Evolutionary conservation across 192 early-diverging fungal species (phyloP), one percentile per base, ranked within the genome.

Genomic region (Backusella parvicylindrica): DNA sequence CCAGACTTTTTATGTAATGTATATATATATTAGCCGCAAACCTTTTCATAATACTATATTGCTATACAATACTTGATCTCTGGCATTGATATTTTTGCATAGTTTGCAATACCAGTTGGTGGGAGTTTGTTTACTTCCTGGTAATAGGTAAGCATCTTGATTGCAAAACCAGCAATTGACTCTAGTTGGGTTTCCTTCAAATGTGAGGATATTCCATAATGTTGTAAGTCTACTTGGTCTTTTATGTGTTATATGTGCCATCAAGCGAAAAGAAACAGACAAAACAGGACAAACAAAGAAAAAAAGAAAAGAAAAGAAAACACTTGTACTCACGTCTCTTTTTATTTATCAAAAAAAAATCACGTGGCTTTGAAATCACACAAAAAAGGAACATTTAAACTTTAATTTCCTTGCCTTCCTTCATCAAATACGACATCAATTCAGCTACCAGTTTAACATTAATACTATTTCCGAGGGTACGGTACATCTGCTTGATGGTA

Each of bases 401-500:
- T 66, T 66, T 43, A 28, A 70, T 70, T 41, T 13, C 28, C 6
- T 38, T 76, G 6, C 68, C 73, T 64, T 82, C 77, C 30, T 80
- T 80, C 65, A 93, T 64, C 18, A 95, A 79, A 70, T 92, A 92
- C 74, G 84, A 82, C 77, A 97, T 90, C 71, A 99, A 77, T 68
- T 90, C 84, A 0, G 91, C 83, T 0, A 98, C 94, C 1, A 98
- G 90, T 56, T 84, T 88, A 50, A 95, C 92, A 72, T 93, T 99
- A 21, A 99, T 86, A 36, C 92, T 95, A 76, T 99, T 99, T 2
- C 97, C 97, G 12, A 99, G 80, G 36, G 96, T 85, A n/a, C 90
- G 82, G 74, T 95, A 98, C 56, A 85, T 79, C 77, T 99, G 97
- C 71, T 89, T 91, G 16, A 87, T 68, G 1, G 86, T 91, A 15